Conservation (phyloP, 768 basidiomycete genomes). For the Atractiella rhizophila region DNA sequence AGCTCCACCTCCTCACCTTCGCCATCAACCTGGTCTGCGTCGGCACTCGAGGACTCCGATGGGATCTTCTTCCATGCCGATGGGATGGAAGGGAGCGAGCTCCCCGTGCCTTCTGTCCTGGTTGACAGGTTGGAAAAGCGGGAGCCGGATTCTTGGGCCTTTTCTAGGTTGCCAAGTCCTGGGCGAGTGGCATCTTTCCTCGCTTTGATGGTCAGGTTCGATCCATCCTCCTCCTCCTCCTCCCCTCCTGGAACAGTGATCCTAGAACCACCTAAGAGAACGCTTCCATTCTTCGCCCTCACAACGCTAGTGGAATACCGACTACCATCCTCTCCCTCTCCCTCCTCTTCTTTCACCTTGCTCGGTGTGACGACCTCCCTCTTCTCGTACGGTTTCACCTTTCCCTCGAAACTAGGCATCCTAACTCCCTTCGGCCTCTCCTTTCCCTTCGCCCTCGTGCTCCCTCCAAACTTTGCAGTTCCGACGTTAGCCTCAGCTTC, state of each 20-base stretch:
- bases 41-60: not conserved
- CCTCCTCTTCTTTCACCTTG: not conserved
- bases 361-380: not conserved
- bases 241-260: slow-evolving; percentile 19
- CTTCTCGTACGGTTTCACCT: slow-evolving; percentile 4
- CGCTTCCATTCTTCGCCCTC: not conserved
- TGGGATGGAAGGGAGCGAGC: no score
- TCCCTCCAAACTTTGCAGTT: slow-evolving; percentile 9
- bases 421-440: slow-evolving; percentile 2
- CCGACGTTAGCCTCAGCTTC: slow-evolving; percentile 11
- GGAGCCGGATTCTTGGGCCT: no score
- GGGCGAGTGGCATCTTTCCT: no score
- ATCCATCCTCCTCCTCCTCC: slow-evolving; percentile 18
- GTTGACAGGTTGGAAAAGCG: no score
- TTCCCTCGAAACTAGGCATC: slow-evolving; percentile 8
- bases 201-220: slow-evolving; percentile 27
- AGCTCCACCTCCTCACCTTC: not conserved
- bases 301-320: not conserved
- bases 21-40: not conserved
- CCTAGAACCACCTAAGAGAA: not conserved
- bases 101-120: no score
- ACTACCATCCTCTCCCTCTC: not conserved
- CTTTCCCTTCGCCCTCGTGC: slow-evolving; percentile 3
- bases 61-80: not conserved
- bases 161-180: no score